phyloP scores from a whole-genome alignment of 2,329 filamentous ascomycete genomes.

The Verticillium klebahnii region DNA sequence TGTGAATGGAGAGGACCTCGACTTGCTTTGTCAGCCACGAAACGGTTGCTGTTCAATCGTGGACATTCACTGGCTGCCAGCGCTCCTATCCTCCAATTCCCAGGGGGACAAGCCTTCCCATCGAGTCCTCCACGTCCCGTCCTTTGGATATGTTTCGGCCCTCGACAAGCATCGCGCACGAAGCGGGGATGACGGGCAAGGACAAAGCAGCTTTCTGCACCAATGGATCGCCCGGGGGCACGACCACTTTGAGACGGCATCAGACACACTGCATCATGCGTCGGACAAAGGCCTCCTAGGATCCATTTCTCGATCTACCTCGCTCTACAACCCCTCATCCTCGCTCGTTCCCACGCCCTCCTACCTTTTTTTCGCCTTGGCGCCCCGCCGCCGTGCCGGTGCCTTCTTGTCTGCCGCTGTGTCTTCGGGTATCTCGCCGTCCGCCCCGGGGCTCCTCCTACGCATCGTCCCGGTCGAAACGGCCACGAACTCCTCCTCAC shows the following conservation, averaged over 20 bases:
- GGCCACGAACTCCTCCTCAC: slow-evolving; percentile 78
- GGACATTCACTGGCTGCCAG: not conserved
- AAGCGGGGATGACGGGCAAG: not conserved
- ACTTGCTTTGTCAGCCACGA: not conserved
- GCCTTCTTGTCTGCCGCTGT: slow-evolving; percentile 38
- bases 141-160: not conserved
- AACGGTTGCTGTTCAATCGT: not conserved
- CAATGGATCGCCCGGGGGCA: not conserved
- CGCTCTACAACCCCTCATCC: not conserved
- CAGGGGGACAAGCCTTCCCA: not conserved
- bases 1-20: not conserved
- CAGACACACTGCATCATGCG: not conserved
- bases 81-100: not conserved
- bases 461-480: slow-evolving; percentile 78
- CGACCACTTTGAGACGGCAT: not conserved
- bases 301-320: not conserved
- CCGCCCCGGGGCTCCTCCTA: slow-evolving; percentile 73
- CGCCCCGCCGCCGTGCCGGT: slow-evolving; percentile 36
- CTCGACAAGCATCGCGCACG: not conserved
- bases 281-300: not conserved
- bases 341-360: not conserved
- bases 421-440: slow-evolving; percentile 56
- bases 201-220: not conserved
- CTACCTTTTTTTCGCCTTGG: slow-evolving; percentile 37
- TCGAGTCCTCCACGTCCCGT: not conserved